Evolutionary conservation across 2,329 filamentous ascomycete species (phyloP), one percentile per base, ranked within the genome.

Genomic region (Trichoderma sp.): DNA sequence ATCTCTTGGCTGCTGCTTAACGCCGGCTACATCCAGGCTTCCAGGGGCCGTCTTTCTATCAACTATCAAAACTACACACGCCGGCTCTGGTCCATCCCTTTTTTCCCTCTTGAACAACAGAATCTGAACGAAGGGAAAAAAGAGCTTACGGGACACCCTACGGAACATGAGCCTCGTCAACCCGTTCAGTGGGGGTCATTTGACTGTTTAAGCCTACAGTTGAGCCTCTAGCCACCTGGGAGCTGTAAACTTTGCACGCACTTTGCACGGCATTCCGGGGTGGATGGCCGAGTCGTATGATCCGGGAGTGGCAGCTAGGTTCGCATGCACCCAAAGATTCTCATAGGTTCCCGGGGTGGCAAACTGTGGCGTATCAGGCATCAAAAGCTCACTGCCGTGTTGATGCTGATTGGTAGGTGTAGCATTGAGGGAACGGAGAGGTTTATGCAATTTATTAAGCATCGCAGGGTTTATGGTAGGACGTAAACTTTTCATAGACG

Each of bases 341-440:
- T 23, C 47, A 53, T 32, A 23, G 65, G 66, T 39, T 61, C 28
- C 17, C n/a, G 34, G 9, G 28, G 66, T 68, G 66, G 66, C 66
- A 68, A 68, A 68, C 66, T 61, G 66, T 61, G 66, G 66, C 66
- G 30, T 26, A 23, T 55, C 66, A 20, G 36, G 34, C 55, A 47
- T 61, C 53, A 26, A 68, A 34, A 23, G 3, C 26, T 53, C 30
- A 34, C 12, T 17, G 20, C 47, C 47, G 47, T 23, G 11, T 23
- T 23, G 47, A 53, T 53, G 47, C 47, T 50, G 20, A 23, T 53
- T 53, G 47, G 47, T 53, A 23, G 47, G 20, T 12, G 3, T 23
- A 53, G 11, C 47, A 53, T 53, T 53, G 20, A 23, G 20, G 47
- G 20, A 4, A 23, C 47, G n/a, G 17, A 50, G 47, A 23, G 47